phyloP scores from a whole-genome alignment of 1,139 yeast species.

The Sugiyamaella grinbergsii region DNA sequence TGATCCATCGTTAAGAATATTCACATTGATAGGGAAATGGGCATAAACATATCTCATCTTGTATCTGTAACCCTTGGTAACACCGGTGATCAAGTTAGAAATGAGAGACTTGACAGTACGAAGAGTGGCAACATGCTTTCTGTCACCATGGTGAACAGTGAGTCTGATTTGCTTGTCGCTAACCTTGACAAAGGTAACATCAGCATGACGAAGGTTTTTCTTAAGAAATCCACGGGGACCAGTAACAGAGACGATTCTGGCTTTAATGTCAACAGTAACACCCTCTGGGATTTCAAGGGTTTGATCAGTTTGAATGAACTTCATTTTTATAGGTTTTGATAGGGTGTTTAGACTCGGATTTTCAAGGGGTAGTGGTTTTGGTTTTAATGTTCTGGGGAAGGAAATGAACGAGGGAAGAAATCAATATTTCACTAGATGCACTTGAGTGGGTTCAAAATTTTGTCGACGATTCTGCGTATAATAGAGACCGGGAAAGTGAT shows the following conservation, averaged over 20 bases:
- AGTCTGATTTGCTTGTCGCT: slow-evolving; percentile 75
- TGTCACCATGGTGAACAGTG: slow-evolving; percentile 97
- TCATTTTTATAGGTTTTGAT: slow-evolving; percentile 54
- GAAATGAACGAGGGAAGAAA: background rate
- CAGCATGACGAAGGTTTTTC: slow-evolving; percentile 93
- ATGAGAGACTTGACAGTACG: slow-evolving; percentile 97
- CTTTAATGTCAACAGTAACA: slow-evolving; percentile 86
- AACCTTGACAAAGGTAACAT: slow-evolving; percentile 86
- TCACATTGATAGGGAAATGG: slow-evolving; percentile 99
- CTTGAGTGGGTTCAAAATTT: slow-evolving; percentile 4
- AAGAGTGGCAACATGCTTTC: slow-evolving; percentile 99
- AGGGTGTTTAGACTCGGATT: background rate
- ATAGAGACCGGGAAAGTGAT: background rate
- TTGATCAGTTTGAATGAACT: slow-evolving; percentile 95
- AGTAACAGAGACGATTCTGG: slow-evolving; percentile 86
- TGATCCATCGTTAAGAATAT: slow-evolving; percentile 75
- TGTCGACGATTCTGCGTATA: background rate
- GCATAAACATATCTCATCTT: slow-evolving; percentile 99
- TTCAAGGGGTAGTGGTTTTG: background rate
- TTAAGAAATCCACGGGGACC: slow-evolving; percentile 98
- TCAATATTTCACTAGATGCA: background rate
- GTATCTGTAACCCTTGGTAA: slow-evolving; percentile 98
- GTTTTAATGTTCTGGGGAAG: background rate
- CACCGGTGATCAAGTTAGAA: slow-evolving; percentile 96
- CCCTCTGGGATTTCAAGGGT: slow-evolving; percentile 90